Base-by-base conservation (phyloP, 371 early-diverging fungal genomes). In the Lichtheimia hyalospora region DNA sequence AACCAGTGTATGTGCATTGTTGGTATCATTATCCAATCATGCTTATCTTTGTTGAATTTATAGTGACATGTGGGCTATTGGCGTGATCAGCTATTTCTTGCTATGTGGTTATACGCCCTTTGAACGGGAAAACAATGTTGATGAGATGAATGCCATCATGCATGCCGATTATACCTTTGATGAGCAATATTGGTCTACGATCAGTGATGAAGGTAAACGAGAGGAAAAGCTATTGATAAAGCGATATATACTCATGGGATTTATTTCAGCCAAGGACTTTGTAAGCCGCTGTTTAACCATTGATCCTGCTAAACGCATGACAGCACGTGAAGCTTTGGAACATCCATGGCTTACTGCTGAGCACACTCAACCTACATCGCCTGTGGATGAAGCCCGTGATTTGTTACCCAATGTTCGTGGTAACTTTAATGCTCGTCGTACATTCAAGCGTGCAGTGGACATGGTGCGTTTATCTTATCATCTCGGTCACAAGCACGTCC, bases 61-160 rank as follows among this genome's bases (percentile, higher is more conserved):
- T 63, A 80, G 81, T 21, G 98, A 98, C 64, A 79, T 96, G 70
- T 98, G 96, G 96, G 89, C 92, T 12, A 75, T 96, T 65, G 98
- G 98, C 15, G 94, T 97, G 14, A 90, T 97, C 54, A 83, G 95
- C 3, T 96, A 89, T 71, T 94, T 93, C 42, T 79, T 96, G 68
- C 71, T 95, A 12, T 90, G 90, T 69, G 98, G 98, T 7, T 87
- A 84, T 57, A 88, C 95, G 12, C 98, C 98, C 12, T 97, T 95
- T 82, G 95, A 95, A 64, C 88, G 81, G 10, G 77, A 83, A 40
- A 80, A 74, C 53, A 82, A 77, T 15, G 62, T 76, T 39, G 83
- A 82, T 44, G 89, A 87, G 62, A 84, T 84, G 74, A 71, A 88
- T 44, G 88, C 88, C 28, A 92, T 95, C 61, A 69, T 93, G 53